A percentile compares a stretch with the other conserved stretches of the same genome.
These are phyloP conservation scores for Gaertneriomyces sp. DNA, from an alignment of 192 early-diverging fungal species.

Conservation along the genomic window DNA sequence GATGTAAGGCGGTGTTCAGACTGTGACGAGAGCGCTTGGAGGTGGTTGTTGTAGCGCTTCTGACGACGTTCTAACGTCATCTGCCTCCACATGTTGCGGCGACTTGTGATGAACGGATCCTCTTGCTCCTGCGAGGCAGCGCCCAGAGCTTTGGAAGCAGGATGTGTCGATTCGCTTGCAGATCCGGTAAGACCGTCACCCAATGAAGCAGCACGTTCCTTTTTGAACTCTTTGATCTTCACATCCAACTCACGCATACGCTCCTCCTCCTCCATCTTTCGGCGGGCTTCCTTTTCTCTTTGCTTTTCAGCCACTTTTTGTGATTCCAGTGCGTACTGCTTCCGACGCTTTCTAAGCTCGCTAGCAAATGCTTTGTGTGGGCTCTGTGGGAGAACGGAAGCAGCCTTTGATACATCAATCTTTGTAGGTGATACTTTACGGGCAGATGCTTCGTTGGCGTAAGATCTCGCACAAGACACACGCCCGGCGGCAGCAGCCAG, in stretches of 20 bases:
- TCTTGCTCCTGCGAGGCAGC: neutral
- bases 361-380: conserved; percentile 6
- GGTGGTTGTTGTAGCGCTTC: conserved; percentile 22
- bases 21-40: neutral
- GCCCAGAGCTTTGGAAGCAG: neutral
- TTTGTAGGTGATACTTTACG: too few relatives aligned
- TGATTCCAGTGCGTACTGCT: conserved; percentile 14
- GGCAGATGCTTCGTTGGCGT: too few relatives aligned
- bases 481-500: too few relatives aligned
- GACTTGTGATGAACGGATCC: conserved; percentile 14
- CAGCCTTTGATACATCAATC: conserved; percentile 15
- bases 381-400: neutral
- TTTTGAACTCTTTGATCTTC: conserved; percentile 23
- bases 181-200: neutral
- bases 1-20: conserved; percentile 20
- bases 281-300: neutral
- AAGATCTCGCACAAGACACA: too few relatives aligned
- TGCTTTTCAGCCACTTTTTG: neutral
- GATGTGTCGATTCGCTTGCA: neutral
- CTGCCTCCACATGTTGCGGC: neutral
- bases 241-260: conserved; percentile 10
- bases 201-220: neutral
- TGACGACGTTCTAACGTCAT: conserved; percentile 6
- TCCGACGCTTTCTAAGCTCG: conserved; percentile 6
- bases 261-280: conserved; percentile 1